phyloP scores from a whole-genome alignment of 805 yeast genomes.

The Yamadazyma kitorensis region DNA sequence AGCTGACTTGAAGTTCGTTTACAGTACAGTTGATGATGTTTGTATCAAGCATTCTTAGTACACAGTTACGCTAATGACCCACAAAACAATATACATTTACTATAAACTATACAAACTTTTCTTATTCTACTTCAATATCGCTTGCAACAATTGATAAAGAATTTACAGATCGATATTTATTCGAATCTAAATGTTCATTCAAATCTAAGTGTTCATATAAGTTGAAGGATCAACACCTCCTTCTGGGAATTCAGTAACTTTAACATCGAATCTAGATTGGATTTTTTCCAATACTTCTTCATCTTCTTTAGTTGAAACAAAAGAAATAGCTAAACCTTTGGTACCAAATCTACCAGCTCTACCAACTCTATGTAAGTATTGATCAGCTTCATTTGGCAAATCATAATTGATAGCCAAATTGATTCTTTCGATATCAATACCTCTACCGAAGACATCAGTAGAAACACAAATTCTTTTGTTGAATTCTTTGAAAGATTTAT shows the following conservation, averaged over 20 bases:
- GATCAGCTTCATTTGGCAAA: constrained; percentile 94
- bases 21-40: constrained; percentile 26
- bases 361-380: constrained; percentile 98
- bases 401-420: constrained; percentile 97
- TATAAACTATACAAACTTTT: constrained; percentile 1
- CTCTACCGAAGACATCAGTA: constrained; percentile 98
- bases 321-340: constrained; percentile 93
- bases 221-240: constrained; percentile 98
- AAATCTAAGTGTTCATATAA: constrained; percentile 83
- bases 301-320: constrained; percentile 82
- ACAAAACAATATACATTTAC: constrained; percentile 1
- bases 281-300: constrained; percentile 87
- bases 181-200: background rate
- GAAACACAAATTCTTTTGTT: constrained; percentile 98
- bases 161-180: background rate
- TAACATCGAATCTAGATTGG: constrained; percentile 96
- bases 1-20: constrained; percentile 29
- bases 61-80: background rate
- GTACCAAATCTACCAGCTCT: constrained; percentile 99
- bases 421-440: constrained; percentile 98
- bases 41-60: constrained; percentile 2
- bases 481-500: constrained; percentile 95
- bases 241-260: constrained; percentile 92
- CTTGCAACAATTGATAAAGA: background rate
- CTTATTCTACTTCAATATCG: background rate